Conservation (phyloP, 2,329 filamentous ascomycete species). For the Pseudogymnoascus sp. region DNA sequence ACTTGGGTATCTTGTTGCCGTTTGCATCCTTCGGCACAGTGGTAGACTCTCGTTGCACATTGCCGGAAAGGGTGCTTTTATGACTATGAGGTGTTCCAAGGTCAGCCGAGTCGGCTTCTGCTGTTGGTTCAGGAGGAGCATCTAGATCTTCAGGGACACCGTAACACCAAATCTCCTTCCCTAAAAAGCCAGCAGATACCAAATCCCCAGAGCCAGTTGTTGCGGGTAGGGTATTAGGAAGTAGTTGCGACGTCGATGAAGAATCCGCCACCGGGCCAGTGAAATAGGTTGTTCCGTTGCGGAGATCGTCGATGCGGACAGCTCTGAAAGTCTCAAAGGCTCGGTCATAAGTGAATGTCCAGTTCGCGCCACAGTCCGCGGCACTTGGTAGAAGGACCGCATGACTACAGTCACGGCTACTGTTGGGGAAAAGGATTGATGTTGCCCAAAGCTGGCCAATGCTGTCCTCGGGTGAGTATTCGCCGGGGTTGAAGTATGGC, state of each 20-base stretch:
- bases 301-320: conserved; percentile 64
- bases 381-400: conserved; percentile 51
- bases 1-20: conserved; percentile 46
- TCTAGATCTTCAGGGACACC: conserved; percentile 68
- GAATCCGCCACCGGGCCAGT: conserved; percentile 55
- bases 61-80: neutral
- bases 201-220: conserved; percentile 63
- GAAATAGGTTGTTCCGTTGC: conserved; percentile 72
- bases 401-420: conserved; percentile 70
- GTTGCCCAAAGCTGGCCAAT: conserved; percentile 76
- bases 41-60: neutral
- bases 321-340: conserved; percentile 71
- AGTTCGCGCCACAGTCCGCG: conserved; percentile 54
- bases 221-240: conserved; percentile 62
- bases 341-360: conserved; percentile 71
- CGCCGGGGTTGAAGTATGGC: conserved; percentile 68
- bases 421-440: conserved; percentile 75
- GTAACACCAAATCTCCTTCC: conserved; percentile 69
- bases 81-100: neutral
- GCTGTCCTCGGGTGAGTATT: conserved; percentile 55
- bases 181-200: conserved; percentile 64
- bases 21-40: conserved; percentile 17
- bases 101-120: conserved; percentile 9
- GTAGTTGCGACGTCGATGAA: conserved; percentile 46
- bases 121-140: conserved; percentile 39